A percentile compares a stretch with the other conserved stretches of the same genome.
Conservation (phyloP, 306 rosid species). For the Oemleria cerasiformis region DNA sequence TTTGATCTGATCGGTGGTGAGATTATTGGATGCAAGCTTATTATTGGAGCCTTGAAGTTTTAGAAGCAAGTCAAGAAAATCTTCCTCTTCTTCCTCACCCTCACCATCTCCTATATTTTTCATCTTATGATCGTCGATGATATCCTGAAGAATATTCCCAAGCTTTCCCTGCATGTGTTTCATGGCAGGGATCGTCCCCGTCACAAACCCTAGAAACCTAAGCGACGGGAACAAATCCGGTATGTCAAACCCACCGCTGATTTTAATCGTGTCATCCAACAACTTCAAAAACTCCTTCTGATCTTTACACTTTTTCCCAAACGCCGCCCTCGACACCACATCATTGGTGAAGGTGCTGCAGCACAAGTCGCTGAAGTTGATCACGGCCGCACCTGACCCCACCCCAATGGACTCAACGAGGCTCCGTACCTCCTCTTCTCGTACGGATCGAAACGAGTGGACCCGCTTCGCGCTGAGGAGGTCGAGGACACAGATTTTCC, state of each 20-base stretch:
- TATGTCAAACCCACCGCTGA: not conserved
- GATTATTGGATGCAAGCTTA: conserved; percentile 20
- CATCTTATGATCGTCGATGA: conserved; percentile 7
- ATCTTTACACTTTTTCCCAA: conserved; percentile 24
- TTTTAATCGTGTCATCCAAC: not conserved
- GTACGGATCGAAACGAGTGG: conserved; percentile 4
- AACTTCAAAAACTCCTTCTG: conserved; percentile 14
- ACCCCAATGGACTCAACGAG: conserved; percentile 3
- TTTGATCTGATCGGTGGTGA: conserved; percentile 37
- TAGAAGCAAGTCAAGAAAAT: conserved; percentile 6
- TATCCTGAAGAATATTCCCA: not conserved
- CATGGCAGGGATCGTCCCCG: not conserved
- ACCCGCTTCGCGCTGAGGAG: conserved; percentile 6
- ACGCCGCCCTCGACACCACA: conserved; percentile 2
- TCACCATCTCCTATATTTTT: not conserved
- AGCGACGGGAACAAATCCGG: conserved; percentile 12
- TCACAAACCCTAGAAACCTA: not conserved
- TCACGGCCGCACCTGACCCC: not conserved
- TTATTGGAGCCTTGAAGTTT: conserved; percentile 8
- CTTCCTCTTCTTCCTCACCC: not conserved
- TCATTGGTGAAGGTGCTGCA: not conserved
- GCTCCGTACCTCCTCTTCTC: conserved; percentile 19
- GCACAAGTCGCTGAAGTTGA: not conserved
- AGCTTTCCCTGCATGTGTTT: not conserved
- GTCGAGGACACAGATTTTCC: conserved; percentile 9